Base-by-base conservation (phyloP, 78 protist genomes). In the Guillardia theta region DNA sequence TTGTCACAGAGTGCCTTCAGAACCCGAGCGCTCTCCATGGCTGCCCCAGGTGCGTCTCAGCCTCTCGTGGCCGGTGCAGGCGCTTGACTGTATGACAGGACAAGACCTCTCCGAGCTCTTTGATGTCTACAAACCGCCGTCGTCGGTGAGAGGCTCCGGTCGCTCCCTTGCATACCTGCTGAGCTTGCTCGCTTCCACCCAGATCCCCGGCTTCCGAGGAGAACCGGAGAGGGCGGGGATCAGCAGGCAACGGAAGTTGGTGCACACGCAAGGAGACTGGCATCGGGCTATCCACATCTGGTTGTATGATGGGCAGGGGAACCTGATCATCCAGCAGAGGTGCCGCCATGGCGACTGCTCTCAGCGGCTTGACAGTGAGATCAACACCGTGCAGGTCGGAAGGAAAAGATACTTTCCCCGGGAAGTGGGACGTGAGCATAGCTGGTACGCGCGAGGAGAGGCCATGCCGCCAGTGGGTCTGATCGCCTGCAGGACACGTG, bases 221-320 rank as follows among this genome's bases (percentile, higher is more conserved):
- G 90, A 70, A 6, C 83, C 83, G 90, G 44, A 2, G 48, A 45
- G 30, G 0, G 21, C 45, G 10, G 45, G 90, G 37, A 8, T 78
- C 90, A n/a, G 12, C 1, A 87, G 33, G 37, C n/a, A 15, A 4
- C 5, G 92, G 18, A 48, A 6, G 1, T 5, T 33, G 92, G 92
- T 87, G 54, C 92, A 87, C 22, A 8, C 41, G 3, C 41, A 45
- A 33, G 92, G 92, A 39, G 92, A 48, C 39, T 87, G 92, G 92
- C 92, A 87, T 21, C 2, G 64, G 30, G 92, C 92, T 9, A 64
- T 87, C 44, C 92, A 87, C 64, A 87, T 87, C 9, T 87, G 92
- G 92, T 64, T 87, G 5, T 87, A 48, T 64, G 48, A 43, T 1
- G 45, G 70, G 22, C 27, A 48, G 22, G 92, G 92, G n/a, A 44